Evolutionary conservation across 169 alveolate species (phyloP).

Genomic region (Plasmodium coatneyi): DNA sequence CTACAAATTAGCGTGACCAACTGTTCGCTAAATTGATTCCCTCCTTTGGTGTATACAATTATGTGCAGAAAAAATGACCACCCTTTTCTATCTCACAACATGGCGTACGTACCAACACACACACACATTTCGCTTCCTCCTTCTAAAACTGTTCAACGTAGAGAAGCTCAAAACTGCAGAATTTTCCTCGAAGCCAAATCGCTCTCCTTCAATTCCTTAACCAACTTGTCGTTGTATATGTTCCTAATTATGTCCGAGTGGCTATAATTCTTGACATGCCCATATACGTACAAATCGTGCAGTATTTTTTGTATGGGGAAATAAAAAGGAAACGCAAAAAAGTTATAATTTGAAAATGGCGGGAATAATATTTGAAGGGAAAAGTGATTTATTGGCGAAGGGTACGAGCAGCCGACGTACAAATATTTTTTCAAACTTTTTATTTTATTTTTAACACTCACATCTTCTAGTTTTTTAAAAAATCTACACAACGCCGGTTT

Average conservation of each 20-base stretch:
- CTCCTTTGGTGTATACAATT: background rate
- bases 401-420: slow-evolving; percentile 58
- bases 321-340: slow-evolving; percentile 70
- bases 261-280: slow-evolving; percentile 71
- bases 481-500: slow-evolving; percentile 33
- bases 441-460: slow-evolving; percentile 48
- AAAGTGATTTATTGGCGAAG: slow-evolving; percentile 75
- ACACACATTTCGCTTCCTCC: background rate
- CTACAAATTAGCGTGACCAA: background rate
- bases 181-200: slow-evolving; percentile 5
- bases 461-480: slow-evolving; percentile 57
- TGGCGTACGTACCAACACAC: background rate
- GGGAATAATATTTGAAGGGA: slow-evolving; percentile 71
- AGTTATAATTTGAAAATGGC: slow-evolving; percentile 64
- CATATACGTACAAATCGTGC: slow-evolving; percentile 67
- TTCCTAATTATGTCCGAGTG: slow-evolving; percentile 66
- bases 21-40: background rate
- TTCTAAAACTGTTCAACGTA: background rate
- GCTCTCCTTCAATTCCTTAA: slow-evolving; percentile 51
- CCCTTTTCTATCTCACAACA: background rate
- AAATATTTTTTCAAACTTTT: slow-evolving; percentile 46
- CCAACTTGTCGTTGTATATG: slow-evolving; percentile 31
- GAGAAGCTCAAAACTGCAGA: slow-evolving; percentile 15
- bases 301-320: slow-evolving; percentile 67
- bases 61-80: background rate